phyloP scores from a whole-genome alignment of 768 basidiomycete species.

The Rhizopogon roseolus region DNA sequence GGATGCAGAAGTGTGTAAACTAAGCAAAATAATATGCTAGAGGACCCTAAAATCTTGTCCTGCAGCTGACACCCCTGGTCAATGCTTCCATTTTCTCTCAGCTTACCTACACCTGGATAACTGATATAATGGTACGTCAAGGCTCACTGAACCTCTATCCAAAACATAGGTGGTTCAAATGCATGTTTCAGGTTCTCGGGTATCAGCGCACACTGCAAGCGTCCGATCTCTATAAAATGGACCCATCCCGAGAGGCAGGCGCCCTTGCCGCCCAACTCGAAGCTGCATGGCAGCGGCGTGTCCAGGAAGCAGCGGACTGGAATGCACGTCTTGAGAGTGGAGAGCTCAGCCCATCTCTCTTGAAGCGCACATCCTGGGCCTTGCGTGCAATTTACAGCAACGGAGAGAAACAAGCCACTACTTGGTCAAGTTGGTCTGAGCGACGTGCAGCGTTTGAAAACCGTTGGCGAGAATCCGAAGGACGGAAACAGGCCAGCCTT shows the following conservation, averaged over 20 bases:
- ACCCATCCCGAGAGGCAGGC: slow-evolving; percentile 43
- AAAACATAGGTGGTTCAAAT: no score
- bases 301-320: slow-evolving; percentile 47
- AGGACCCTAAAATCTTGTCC: neutral
- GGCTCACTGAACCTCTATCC: no score
- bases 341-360: slow-evolving; percentile 35
- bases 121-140: slow-evolving; percentile 43
- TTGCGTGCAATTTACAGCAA: slow-evolving; percentile 14
- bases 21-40: neutral
- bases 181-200: slow-evolving; percentile 42
- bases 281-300: slow-evolving; percentile 46
- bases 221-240: slow-evolving; percentile 70
- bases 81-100: slow-evolving; percentile 53
- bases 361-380: slow-evolving; percentile 37
- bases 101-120: slow-evolving; percentile 65
- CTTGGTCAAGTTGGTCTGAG: slow-evolving; percentile 23
- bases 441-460: slow-evolving; percentile 29
- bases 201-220: slow-evolving; percentile 73
- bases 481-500: slow-evolving; percentile 45
- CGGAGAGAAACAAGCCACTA: slow-evolving; percentile 3
- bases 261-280: slow-evolving; percentile 51
- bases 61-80: slow-evolving; percentile 51
- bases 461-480: slow-evolving; percentile 42
- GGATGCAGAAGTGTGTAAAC: slow-evolving; percentile 41
- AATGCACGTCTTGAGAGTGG: slow-evolving; percentile 45